Conservation (phyloP, 345 rosid genomes). For the Murraya paniculata region DNA sequence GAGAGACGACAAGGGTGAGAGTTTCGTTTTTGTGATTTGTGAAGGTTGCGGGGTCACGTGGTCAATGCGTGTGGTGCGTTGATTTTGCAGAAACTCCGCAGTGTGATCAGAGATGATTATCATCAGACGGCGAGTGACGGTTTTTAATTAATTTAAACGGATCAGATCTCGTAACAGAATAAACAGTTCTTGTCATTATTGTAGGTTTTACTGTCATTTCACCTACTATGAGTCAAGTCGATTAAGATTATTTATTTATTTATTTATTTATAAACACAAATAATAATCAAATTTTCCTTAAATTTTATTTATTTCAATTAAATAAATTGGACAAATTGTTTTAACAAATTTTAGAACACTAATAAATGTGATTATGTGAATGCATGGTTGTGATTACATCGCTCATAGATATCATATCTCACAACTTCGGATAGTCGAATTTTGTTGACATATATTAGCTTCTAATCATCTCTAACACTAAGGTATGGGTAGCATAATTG, state of each 20-base stretch:
- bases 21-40: neutral
- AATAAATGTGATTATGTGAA: too few species aligned
- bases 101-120: neutral
- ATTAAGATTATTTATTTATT: too few species aligned
- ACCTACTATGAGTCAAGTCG: neutral
- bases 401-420: too few species aligned
- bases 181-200: neutral
- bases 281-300: neutral
- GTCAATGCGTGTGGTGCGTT: slow-evolving; percentile 3
- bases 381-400: too few species aligned
- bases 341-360: too few species aligned
- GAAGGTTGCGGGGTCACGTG: neutral
- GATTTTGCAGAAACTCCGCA: slow-evolving; percentile 14
- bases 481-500: too few species aligned
- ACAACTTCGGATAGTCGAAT: too few species aligned
- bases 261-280: neutral
- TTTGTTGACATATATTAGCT: too few species aligned
- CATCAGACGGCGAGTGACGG: neutral
- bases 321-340: neutral
- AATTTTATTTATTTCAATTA: neutral
- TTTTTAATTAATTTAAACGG: neutral
- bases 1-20: neutral
- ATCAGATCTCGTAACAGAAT: neutral
- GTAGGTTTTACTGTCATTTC: neutral
- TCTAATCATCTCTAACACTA: too few species aligned